phyloP scores from a whole-genome alignment of 176 grass and related monocot species.

The Avena insularis region DNA sequence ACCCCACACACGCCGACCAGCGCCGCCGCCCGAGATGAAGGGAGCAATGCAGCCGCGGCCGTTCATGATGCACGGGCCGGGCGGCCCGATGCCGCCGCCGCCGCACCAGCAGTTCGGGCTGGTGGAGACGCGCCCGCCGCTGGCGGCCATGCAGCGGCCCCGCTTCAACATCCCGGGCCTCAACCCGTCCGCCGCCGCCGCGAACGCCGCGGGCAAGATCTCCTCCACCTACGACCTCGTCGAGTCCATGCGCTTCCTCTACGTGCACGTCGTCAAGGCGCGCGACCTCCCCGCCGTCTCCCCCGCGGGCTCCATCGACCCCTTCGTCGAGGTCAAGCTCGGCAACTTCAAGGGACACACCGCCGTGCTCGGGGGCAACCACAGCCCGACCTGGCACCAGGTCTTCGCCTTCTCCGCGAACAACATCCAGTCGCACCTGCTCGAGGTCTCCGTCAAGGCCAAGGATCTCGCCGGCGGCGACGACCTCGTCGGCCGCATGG shows the following conservation, averaged over 20 bases:
- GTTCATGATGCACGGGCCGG: constrained; percentile 51
- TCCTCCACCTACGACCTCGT: constrained; percentile 95
- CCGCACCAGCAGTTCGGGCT: constrained; percentile 76
- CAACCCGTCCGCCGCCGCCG: constrained; percentile 45
- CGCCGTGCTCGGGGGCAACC: constrained; percentile 36
- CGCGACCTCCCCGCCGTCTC: constrained; percentile 72
- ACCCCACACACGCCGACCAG: background rate
- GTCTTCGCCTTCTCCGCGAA: constrained; percentile 90
- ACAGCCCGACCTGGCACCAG: constrained; percentile 70
- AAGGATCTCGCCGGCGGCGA: constrained; percentile 73
- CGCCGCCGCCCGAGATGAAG: constrained; percentile 57
- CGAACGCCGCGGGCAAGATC: constrained; percentile 61
- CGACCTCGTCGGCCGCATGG: constrained; percentile 74
- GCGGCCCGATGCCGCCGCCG: constrained; percentile 41
- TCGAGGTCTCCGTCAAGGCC: constrained; percentile 80
- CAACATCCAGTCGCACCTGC: constrained; percentile 67
- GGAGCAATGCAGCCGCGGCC: constrained; percentile 57
- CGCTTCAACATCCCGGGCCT: constrained; percentile 70
- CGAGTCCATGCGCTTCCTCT: constrained; percentile 87
- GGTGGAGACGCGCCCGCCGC: constrained; percentile 79
- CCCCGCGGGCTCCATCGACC: constrained; percentile 73
- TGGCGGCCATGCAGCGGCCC: constrained; percentile 64
- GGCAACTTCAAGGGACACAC: constrained; percentile 93
- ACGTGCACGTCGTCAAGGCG: constrained; percentile 92
- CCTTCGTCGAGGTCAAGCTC: constrained; percentile 92